Evolutionary conservation across 139 green algal species (phyloP).

Genomic region (Chlamydomonas sphaeroides): DNA sequence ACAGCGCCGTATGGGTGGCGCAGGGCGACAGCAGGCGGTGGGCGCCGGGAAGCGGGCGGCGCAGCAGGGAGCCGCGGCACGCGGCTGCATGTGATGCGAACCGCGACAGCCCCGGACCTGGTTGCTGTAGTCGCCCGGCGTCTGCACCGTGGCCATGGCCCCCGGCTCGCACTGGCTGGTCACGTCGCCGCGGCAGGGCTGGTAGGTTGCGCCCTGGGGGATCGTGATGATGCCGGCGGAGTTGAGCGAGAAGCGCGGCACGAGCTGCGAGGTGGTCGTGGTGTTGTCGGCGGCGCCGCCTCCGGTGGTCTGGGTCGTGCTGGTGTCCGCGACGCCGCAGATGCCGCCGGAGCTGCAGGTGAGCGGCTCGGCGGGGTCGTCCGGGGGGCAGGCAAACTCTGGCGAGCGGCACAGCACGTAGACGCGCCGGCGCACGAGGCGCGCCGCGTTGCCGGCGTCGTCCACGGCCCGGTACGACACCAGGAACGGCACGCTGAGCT

Average conservation of each 20-base stretch:
- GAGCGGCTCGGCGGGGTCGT: too few species aligned
- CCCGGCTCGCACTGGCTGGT: constrained; percentile 11
- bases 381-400: background rate
- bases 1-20: too few species aligned
- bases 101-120: too few species aligned
- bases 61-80: too few species aligned
- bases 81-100: too few species aligned
- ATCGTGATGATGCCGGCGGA: background rate
- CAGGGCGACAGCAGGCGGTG: too few species aligned
- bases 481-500: background rate
- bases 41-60: too few species aligned
- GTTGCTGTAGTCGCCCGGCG: background rate
- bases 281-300: background rate
- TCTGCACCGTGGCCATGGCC: background rate
- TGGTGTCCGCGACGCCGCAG: too few species aligned
- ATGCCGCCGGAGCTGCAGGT: too few species aligned
- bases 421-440: background rate
- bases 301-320: too few species aligned
- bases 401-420: constrained; percentile 9
- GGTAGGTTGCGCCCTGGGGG: background rate
- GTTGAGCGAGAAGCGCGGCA: constrained; percentile 3
- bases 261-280: background rate
- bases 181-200: background rate
- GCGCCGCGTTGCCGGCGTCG: background rate
- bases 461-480: background rate